Evolutionary conservation across 495 filamentous ascomycete species (phyloP), one percentile per base, ranked within the genome.

Genomic region (Penicillium parvum): DNA sequence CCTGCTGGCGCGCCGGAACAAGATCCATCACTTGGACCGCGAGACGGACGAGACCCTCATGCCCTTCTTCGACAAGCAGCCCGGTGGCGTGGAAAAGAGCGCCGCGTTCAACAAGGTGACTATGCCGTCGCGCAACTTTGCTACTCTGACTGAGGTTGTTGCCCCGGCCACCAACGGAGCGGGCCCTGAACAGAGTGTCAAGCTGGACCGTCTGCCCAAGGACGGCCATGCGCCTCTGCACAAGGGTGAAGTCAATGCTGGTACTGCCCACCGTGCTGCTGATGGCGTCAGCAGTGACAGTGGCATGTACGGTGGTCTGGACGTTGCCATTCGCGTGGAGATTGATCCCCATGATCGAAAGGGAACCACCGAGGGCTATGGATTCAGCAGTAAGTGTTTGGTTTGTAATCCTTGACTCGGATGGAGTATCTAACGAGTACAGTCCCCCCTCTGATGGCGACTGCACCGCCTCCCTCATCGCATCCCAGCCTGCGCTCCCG

Each of bases 71-170:
- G 79, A 96, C 60, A 79, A 79, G 51, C 85, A 92, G 53, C 90
- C 90, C 0, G 89, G 88, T 16, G 69, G 72, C 17, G 66, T 67
- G 8, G 74, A 68, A 37, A 92, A 88, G 65, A 84, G 81, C 12
- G 76, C 79, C 1, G 50, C 62, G 1, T 81, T 70, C 48, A 96
- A 96, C 64, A 77, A 84, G 47, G 81, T 84, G 25, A 95, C 90
- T 15, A 95, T 96, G 90, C 90, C 90, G 2, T 82, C 78, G 30
- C 77, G 91, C 39, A 96, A 96, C 66, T 96, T 84, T 61, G 84
- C 90, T 45, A 81, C 83, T 45, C 78, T 97, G 46, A 85, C 84
- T 22, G 88, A 95, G 45, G 64, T 70, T 32, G 57, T 63, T 4
- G 49, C 58, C 9, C 64, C 66, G 7, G 36, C 48, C 17, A 43